phyloP scores from a whole-genome alignment of 805 yeast species.

The Teunomyces aglyptinius region DNA sequence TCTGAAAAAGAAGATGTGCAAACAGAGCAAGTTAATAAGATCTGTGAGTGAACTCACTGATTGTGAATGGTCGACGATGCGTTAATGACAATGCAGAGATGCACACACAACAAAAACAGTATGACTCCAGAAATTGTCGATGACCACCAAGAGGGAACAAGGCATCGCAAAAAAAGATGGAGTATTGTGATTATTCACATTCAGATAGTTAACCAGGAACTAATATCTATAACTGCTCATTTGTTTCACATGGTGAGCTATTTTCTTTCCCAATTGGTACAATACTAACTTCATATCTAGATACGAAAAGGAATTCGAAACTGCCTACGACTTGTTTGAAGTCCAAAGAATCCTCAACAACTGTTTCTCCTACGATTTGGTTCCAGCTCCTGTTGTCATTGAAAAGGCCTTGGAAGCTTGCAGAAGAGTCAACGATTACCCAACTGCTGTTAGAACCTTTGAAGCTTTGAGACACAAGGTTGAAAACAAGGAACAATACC shows the following conservation, averaged over 20 bases:
- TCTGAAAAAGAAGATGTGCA: neutral
- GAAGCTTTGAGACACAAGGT: constrained; percentile 97
- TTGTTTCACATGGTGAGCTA: neutral
- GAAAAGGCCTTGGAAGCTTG: constrained; percentile 96
- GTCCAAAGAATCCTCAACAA: constrained; percentile 89
- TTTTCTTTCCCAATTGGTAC: neutral
- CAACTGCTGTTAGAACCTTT: constrained; percentile 97
- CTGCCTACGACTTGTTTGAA: constrained; percentile 58
- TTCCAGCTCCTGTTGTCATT: constrained; percentile 94
- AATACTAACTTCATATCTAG: constrained; percentile 40
- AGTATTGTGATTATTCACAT: no score
- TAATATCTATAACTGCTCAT: neutral
- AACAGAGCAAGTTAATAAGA: neutral
- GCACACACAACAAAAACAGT: no score
- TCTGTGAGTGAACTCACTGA: neutral
- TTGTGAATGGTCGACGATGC: neutral
- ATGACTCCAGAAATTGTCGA: no score
- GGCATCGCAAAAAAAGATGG: neutral
- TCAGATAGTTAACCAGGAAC: neutral
- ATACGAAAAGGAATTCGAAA: constrained; percentile 94
- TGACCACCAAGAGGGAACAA: neutral
- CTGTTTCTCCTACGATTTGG: constrained; percentile 97
- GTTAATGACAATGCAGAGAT: neutral
- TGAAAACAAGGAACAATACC: constrained; percentile 89
- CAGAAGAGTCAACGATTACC: constrained; percentile 98